A percentile compares a stretch with the other conserved stretches of the same genome.
These are phyloP conservation scores for Amauroascus verrucosus DNA, from an alignment of 2,329 filamentous ascomycete species.

Conservation along the genomic window DNA sequence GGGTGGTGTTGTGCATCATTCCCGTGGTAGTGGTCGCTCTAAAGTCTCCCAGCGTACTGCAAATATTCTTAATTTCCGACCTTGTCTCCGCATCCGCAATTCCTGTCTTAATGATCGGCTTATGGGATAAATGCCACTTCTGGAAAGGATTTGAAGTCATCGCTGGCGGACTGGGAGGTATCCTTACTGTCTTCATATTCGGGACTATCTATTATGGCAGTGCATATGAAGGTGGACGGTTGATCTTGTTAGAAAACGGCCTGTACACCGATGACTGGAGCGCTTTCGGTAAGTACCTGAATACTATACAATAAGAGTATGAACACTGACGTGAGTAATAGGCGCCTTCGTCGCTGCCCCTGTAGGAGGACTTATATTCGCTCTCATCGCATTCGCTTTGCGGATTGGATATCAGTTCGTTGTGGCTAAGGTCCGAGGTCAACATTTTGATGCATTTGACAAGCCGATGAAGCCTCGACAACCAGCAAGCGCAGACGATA, in stretches of 20 bases:
- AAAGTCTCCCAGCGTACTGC: slow-evolving; percentile 19
- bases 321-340: slow-evolving; percentile 15
- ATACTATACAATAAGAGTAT: not conserved
- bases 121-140: slow-evolving; percentile 56
- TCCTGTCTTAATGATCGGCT: slow-evolving; percentile 62
- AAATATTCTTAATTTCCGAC: slow-evolving; percentile 20
- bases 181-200: slow-evolving; percentile 71
- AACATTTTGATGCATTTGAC: slow-evolving; percentile 58
- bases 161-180: slow-evolving; percentile 63
- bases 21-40: slow-evolving; percentile 47
- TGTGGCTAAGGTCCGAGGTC: slow-evolving; percentile 48
- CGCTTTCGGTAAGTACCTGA: slow-evolving; percentile 50
- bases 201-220: slow-evolving; percentile 67
- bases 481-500: not conserved
- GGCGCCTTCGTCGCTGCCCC: slow-evolving; percentile 69
- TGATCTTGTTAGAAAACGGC: slow-evolving; percentile 62
- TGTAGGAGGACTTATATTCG: slow-evolving; percentile 63
- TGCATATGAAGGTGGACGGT: slow-evolving; percentile 50
- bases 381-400: slow-evolving; percentile 50
- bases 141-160: slow-evolving; percentile 75
- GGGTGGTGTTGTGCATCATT: slow-evolving; percentile 62
- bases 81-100: slow-evolving; percentile 67
- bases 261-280: slow-evolving; percentile 71
- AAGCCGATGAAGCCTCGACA: slow-evolving; percentile 30
- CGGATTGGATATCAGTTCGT: slow-evolving; percentile 52